Conservation (phyloP, 1,284 basidiomycete genomes). For the Ganoderma boninense region DNA sequence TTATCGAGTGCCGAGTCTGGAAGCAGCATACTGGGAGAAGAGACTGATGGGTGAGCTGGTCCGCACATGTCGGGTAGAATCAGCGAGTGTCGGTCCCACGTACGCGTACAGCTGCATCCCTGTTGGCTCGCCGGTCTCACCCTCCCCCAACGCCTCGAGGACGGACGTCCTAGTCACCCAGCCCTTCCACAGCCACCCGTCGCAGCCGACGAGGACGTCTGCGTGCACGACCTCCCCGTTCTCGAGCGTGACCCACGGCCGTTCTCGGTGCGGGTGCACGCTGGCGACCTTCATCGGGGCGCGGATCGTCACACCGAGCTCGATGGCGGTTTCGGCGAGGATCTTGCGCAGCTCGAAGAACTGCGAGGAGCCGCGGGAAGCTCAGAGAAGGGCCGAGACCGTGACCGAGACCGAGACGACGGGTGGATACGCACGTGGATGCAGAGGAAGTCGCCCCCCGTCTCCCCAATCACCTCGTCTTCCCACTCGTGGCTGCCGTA, state of each 20-base stretch:
- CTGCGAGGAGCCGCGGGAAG: constrained; percentile 24
- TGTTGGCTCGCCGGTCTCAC: constrained; percentile 14
- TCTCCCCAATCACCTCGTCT: constrained; percentile 38
- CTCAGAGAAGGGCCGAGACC: background rate
- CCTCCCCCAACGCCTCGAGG: constrained; percentile 27
- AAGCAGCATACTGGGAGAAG: constrained; percentile 25
- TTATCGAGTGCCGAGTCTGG: constrained; percentile 26
- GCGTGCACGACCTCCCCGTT: constrained; percentile 38
- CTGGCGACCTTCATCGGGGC: constrained; percentile 23
- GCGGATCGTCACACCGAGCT: constrained; percentile 36
- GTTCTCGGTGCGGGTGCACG: constrained; percentile 23
- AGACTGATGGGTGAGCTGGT: background rate
- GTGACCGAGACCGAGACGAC: background rate
- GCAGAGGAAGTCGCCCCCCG: constrained; percentile 38
- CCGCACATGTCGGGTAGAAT: too few species aligned
- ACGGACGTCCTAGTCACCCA: constrained; percentile 35
- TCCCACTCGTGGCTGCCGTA: constrained; percentile 37
- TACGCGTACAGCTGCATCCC: constrained; percentile 33
- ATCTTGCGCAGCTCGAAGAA: constrained; percentile 37
- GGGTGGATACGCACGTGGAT: constrained; percentile 6
- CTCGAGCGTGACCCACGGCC: constrained; percentile 38
- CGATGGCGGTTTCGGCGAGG: constrained; percentile 34
- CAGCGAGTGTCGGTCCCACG: constrained; percentile 18
- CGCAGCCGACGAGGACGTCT: constrained; percentile 44
- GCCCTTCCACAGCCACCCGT: constrained; percentile 33